These are phyloP conservation scores for Avena sativa DNA, from an alignment of 176 grass and related monocot genomes.

Conservation along the genomic window DNA sequence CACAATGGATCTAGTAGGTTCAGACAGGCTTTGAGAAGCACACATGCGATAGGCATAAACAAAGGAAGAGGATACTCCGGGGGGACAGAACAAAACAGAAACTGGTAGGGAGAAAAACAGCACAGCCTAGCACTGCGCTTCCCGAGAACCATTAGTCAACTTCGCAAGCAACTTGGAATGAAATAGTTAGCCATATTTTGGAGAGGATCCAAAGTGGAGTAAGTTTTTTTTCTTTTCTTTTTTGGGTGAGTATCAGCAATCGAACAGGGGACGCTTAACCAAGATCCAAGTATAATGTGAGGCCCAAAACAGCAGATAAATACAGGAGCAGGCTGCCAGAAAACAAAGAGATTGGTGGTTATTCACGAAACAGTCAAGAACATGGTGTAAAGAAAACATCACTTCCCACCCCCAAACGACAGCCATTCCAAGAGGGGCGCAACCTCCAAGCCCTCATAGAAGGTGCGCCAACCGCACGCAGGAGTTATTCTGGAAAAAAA, in stretches of 20 bases:
- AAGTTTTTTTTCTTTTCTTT: background rate
- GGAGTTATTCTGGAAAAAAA: background rate
- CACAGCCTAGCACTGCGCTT: slow-evolving; percentile 22
- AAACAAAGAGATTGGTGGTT: slow-evolving; percentile 24
- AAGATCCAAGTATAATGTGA: slow-evolving; percentile 41
- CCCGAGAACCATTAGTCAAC: slow-evolving; percentile 39
- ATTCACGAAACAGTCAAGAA: slow-evolving; percentile 31
- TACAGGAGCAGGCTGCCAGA: slow-evolving; percentile 13
- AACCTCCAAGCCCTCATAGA: background rate
- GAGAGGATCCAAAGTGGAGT: background rate
- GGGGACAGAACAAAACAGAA: background rate
- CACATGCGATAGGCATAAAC: slow-evolving; percentile 11
- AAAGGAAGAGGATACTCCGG: background rate
- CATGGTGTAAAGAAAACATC: slow-evolving; percentile 26
- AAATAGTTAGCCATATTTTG: background rate
- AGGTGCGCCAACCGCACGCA: background rate
- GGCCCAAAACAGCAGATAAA: background rate
- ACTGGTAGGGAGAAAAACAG: background rate
- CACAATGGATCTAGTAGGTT: slow-evolving; percentile 30
- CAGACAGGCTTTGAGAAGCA: slow-evolving; percentile 28
- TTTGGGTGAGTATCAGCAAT: background rate
- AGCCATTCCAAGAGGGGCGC: background rate
- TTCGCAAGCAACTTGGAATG: slow-evolving; percentile 13
- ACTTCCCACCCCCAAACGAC: background rate
- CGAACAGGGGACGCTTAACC: background rate